phyloP scores from a whole-genome alignment of 202 grass and related monocot genomes.

The Carex sylvatica region DNA sequence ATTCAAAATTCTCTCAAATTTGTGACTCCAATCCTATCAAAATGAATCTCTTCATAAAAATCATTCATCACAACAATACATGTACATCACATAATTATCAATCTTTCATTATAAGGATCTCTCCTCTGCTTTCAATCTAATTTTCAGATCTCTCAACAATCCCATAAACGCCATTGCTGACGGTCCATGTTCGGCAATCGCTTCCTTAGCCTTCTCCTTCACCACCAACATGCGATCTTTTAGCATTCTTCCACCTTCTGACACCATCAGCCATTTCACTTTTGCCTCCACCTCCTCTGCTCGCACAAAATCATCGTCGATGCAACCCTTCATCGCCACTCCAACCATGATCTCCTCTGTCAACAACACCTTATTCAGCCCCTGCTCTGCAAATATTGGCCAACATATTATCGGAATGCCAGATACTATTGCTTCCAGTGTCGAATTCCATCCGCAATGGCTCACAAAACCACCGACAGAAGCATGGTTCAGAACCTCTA shows the following conservation, averaged over 20 bases:
- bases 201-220: constrained; percentile 14
- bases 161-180: not conserved
- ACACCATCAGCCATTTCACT: constrained; percentile 34
- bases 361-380: constrained; percentile 45
- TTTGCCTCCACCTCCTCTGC: constrained; percentile 33
- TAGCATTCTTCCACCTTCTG: constrained; percentile 14
- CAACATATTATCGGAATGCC: constrained; percentile 53
- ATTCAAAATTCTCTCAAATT: too few species aligned
- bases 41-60: too few species aligned
- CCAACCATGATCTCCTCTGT: constrained; percentile 19
- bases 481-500: constrained; percentile 42
- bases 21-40: too few species aligned
- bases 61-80: too few species aligned
- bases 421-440: constrained; percentile 39
- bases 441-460: constrained; percentile 82
- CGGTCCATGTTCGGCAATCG: not conserved
- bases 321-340: constrained; percentile 15
- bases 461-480: constrained; percentile 56
- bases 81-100: too few species aligned
- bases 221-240: not conserved
- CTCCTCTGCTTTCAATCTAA: not conserved
- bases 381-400: constrained; percentile 45
- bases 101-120: not conserved
- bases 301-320: constrained; percentile 1
- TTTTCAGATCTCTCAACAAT: not conserved